Evolutionary conservation across 2,329 filamentous ascomycete genomes (phyloP).

Genomic region (Fusarium xylarioides): DNA sequence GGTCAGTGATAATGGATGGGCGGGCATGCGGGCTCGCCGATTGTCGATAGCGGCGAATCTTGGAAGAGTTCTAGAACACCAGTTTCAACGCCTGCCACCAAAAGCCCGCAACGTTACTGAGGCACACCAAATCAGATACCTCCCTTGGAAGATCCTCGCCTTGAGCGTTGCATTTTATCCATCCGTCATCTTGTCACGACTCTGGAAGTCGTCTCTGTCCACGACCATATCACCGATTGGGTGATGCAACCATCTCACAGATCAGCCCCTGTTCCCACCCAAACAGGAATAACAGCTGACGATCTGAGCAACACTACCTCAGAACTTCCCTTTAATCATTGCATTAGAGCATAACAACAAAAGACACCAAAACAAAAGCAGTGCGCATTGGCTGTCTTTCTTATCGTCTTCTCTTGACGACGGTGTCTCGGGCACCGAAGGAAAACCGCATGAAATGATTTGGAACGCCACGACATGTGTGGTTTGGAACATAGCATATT

Average conservation of each 20-base stretch:
- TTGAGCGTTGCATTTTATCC: conserved; percentile 2
- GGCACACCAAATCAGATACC: conserved; percentile 9
- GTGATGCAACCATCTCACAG: conserved; percentile 9
- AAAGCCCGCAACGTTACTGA: background rate
- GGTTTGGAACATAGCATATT: conserved; percentile 27
- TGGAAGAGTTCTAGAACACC: conserved; percentile 33
- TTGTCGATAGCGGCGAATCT: conserved; percentile 20
- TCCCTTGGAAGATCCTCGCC: conserved; percentile 9
- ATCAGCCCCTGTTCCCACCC: conserved; percentile 19
- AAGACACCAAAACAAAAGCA: conserved; percentile 39
- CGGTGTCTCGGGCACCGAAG: conserved; percentile 29
- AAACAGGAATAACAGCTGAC: conserved; percentile 23
- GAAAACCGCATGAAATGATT: conserved; percentile 32
- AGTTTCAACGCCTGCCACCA: conserved; percentile 11
- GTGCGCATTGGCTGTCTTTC: conserved; percentile 36
- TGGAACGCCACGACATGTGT: conserved; percentile 18
- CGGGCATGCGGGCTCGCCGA: conserved; percentile 28
- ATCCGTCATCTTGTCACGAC: background rate
- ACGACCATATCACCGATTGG: conserved; percentile 16
- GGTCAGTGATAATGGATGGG: conserved; percentile 30
- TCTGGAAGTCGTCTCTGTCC: conserved; percentile 7
- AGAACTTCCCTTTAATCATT: conserved; percentile 1
- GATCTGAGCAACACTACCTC: conserved; percentile 24
- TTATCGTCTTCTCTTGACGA: conserved; percentile 10
- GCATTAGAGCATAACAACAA: conserved; percentile 10